Conservation (phyloP, 208 protist species). For the Kentomonas sorsogonicus region DNA sequence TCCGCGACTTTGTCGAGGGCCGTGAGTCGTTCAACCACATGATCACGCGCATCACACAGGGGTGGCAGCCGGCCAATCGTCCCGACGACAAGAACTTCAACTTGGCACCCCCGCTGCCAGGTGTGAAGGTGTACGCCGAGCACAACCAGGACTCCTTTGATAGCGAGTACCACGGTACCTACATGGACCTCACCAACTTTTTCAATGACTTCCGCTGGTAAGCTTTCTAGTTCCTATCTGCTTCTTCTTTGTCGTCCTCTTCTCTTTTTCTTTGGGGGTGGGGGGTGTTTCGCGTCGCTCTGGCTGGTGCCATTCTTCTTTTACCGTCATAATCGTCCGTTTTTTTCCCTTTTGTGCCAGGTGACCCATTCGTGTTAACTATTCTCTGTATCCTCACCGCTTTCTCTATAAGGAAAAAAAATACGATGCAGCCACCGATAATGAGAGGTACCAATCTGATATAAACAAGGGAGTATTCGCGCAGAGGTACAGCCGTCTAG, state of each 20-base stretch:
- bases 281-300: too few relatives aligned
- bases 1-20: conserved; percentile 77
- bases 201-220: conserved; percentile 89
- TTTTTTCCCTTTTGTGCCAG: not conserved
- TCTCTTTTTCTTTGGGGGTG: not conserved
- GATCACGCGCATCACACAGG: conserved; percentile 77
- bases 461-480: too few relatives aligned
- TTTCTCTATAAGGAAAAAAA: conserved; percentile 1
- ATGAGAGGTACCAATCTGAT: too few relatives aligned
- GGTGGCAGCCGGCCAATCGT: conserved; percentile 74
- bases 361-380: not conserved
- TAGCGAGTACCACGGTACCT: conserved; percentile 72
- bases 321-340: not conserved
- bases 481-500: too few relatives aligned
- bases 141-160: conserved; percentile 83
- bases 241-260: not conserved
- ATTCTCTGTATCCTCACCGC: not conserved
- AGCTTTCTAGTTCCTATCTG: not conserved
- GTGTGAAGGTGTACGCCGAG: conserved; percentile 76
- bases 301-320: too few relatives aligned
- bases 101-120: conserved; percentile 50
- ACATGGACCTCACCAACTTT: conserved; percentile 80
- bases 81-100: conserved; percentile 79
- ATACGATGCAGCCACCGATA: too few relatives aligned
- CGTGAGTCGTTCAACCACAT: conserved; percentile 86